Evolutionary conservation across 768 basidiomycete species (phyloP).

Genomic region (Leucocoprinus leucothites): DNA sequence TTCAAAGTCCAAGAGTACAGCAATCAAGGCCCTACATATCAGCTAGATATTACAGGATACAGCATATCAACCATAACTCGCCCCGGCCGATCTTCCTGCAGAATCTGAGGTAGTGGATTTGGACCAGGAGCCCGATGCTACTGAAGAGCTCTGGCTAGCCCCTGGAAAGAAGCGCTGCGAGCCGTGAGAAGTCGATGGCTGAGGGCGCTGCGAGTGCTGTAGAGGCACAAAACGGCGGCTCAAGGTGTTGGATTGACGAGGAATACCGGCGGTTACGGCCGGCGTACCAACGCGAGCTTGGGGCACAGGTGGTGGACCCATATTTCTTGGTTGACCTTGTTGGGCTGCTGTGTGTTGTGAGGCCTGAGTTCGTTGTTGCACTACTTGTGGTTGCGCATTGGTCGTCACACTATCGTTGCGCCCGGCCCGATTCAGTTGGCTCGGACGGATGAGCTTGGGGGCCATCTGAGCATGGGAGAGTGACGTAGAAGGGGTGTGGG

Average conservation of each 20-base stretch:
- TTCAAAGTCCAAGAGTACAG: not conserved
- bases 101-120: not conserved
- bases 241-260: not conserved
- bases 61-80: not conserved
- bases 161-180: constrained; percentile 8
- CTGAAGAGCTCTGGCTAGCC: not conserved
- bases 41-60: not conserved
- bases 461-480: constrained; percentile 41
- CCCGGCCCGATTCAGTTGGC: not conserved
- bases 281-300: constrained; percentile 30
- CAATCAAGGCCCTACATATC: not conserved
- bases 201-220: not conserved
- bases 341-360: constrained; percentile 12
- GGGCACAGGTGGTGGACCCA: constrained; percentile 57
- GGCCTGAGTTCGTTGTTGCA: constrained; percentile 8
- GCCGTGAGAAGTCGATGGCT: constrained; percentile 5
- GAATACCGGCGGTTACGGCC: not conserved
- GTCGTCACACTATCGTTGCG: constrained; percentile 4
- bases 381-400: constrained; percentile 7
- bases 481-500: constrained; percentile 35
- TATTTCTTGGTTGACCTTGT: constrained; percentile 26
- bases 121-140: not conserved
- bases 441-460: constrained; percentile 21
- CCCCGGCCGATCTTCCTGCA: not conserved
- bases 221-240: constrained; percentile 16